A percentile compares a stretch with the other conserved stretches of the same genome.
Evolutionary conservation across 257 asterid genomes (phyloP).

Genomic region (Solanum rostratum): DNA sequence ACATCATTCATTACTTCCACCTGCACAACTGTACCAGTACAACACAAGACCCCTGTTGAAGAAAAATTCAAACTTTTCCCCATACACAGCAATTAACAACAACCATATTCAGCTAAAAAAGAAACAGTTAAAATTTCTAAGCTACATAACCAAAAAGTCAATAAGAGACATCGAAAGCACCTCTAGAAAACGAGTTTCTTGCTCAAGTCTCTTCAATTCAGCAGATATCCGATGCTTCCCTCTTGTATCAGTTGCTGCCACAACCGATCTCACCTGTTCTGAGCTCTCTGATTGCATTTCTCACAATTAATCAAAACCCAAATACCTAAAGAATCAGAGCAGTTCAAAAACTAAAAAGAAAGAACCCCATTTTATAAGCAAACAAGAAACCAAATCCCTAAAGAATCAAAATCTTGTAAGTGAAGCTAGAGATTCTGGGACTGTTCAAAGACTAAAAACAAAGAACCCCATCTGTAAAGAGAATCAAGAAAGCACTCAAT

Average conservation of each 20-base stretch:
- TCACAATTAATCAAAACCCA: neutral
- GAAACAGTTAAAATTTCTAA: neutral
- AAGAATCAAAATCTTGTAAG: neutral
- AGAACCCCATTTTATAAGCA: neutral
- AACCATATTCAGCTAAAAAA: neutral
- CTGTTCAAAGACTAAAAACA: neutral
- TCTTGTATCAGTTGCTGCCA: constrained; percentile 52
- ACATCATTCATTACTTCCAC: neutral
- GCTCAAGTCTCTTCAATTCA: constrained; percentile 91
- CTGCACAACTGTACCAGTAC: neutral
- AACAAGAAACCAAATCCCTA: neutral
- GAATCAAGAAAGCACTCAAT: neutral
- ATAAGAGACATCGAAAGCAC: constrained; percentile 18
- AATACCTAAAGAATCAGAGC: neutral
- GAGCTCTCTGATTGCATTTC: constrained; percentile 65
- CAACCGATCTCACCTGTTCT: constrained; percentile 44
- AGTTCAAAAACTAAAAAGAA: neutral
- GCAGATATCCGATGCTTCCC: constrained; percentile 89
- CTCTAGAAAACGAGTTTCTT: constrained; percentile 89
- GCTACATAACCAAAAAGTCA: neutral
- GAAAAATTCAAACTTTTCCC: constrained; percentile 6
- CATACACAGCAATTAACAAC: neutral
- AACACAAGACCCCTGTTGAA: neutral
- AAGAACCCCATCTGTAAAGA: neutral
- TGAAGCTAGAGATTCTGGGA: neutral